Evolutionary conservation across 2,329 filamentous ascomycete species (phyloP).

Genomic region (Neonectria magnoliae): DNA sequence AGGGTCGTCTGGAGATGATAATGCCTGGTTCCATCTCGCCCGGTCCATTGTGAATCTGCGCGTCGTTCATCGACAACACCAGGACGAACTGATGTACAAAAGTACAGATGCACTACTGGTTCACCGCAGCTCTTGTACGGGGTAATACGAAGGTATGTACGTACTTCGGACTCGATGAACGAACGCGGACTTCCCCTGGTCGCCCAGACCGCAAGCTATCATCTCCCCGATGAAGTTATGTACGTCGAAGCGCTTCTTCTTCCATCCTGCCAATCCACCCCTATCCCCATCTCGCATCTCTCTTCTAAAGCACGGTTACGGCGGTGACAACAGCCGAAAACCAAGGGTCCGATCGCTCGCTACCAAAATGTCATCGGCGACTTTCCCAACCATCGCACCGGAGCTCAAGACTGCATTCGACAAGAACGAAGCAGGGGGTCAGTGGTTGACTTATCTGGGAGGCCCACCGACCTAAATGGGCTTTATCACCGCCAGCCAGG

Average conservation of each 20-base stretch:
- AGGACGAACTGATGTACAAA: too few relatives aligned
- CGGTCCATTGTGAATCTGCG: background rate
- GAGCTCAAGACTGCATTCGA: background rate
- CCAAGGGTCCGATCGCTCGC: background rate
- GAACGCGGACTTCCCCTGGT: background rate
- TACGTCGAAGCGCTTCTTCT: background rate
- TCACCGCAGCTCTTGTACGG: background rate
- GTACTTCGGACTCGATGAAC: background rate
- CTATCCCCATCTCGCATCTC: background rate
- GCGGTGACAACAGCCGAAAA: background rate
- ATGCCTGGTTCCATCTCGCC: background rate
- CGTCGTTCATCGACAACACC: background rate
- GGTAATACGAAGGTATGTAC: too few relatives aligned
- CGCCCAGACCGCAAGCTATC: background rate
- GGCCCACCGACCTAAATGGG: slow-evolving; percentile 14
- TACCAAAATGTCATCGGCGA: background rate
- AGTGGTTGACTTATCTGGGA: background rate
- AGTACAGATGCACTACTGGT: background rate
- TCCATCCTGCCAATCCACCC: background rate
- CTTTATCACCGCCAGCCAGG: slow-evolving; percentile 2
- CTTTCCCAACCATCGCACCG: background rate
- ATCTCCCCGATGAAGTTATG: background rate
- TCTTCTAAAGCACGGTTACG: background rate
- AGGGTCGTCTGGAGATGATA: background rate
- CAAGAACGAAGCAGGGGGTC: background rate